Base-by-base conservation (phyloP, 345 rosid genomes). In the Boechera retrofracta region DNA sequence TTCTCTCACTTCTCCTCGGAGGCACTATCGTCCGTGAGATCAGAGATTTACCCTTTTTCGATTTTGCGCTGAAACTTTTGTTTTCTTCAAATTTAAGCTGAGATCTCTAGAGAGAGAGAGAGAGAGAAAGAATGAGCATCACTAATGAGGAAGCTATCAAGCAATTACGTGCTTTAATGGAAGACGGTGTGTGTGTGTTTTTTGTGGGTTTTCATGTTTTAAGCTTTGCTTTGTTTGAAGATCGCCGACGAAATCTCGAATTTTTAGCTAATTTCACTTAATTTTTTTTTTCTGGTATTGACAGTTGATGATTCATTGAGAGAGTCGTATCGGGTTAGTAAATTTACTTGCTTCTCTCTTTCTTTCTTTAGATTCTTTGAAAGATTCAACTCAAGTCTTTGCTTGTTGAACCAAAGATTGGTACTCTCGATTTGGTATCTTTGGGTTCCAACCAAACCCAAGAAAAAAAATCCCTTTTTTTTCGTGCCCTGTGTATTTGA, bases 301-400 rank as follows among this genome's bases (percentile, higher is more conserved):
- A 64, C 86, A 89, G 97, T 90, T 47, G 97, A 92, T 76, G 95
- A 88, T 71, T 48, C 88, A 42, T 72, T 88, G 62, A 89, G 81
- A 89, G 71, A 64, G 58, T 84, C 91, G 66, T 95, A 83, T 80
- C 80, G 87, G 97, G 99, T 91, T 72, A 76, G 91, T 82, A 21
- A 52, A 10, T 16, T 35, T 79, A 35, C 44, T 48, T 21, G 35
- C 31, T 56, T 56, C 29, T 28, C 24, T 18, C 60, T 76, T 63
- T 77, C 76, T 83, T 80, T 78, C 47, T 62, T 73, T 59, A 35
- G 44, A 55, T 72, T 11, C 45, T 59, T 16, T 49, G 2, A 41
- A 41, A 7, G 21, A 66, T 58, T 72, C 66, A 71, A 48, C 59
- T 67, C 24, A 56, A 32, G 21, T 61, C 56, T 68, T 54, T 54